Base-by-base conservation (phyloP, 1,284 basidiomycete species). In the Cryptococcus sp. region DNA sequence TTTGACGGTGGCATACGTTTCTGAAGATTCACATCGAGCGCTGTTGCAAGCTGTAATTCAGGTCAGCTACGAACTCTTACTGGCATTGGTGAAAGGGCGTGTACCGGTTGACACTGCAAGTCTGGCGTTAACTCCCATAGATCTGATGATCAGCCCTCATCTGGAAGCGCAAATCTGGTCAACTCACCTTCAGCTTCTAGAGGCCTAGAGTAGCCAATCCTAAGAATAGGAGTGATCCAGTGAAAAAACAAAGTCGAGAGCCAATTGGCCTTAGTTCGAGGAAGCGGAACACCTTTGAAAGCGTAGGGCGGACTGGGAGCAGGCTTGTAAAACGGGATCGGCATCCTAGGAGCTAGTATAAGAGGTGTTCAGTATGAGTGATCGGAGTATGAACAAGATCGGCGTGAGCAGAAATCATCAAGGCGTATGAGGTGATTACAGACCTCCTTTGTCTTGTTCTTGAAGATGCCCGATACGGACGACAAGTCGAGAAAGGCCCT, bases 171-270 rank as follows among this genome's bases (percentile, higher is more conserved):
- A 24, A 19, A 46, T 39, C n/a, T 32, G 22, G 34, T 16, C 13
- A 25, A 40, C 64, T 56, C 24, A 62, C 64, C 64, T 21, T 64
- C 60, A 13, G 55, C 49, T 31, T 61, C 48, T 4, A 64, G 40
- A 13, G 55, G 55, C 22, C 64, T 48, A 2, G 62, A 61, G 41
- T 57, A 64, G 1, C 61, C 64, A 1, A 59, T 56, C 40, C 62
- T 60, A 23, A 64, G 43, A n/a, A 61, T 53, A 0, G 61, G 61
- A 4, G 54, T 56, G 24, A 64, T 42, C 64, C 64, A 66, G 22
- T 60, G 55, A 24, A 60, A 53, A 32, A 59, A 48, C 11, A 59
- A 39, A 32, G 48, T 55, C 18, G 57, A 59, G 16, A 60, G 32
- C 4, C 21, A 48, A 51, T 53, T 54, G 14, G 66, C 64, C n/a